Percentiles rank a stretch among this genome's conserved stretches.
These are phyloP conservation scores for Exophiala oligosperma DNA, from an alignment of 2,329 filamentous ascomycete species.

Conservation along the genomic window DNA sequence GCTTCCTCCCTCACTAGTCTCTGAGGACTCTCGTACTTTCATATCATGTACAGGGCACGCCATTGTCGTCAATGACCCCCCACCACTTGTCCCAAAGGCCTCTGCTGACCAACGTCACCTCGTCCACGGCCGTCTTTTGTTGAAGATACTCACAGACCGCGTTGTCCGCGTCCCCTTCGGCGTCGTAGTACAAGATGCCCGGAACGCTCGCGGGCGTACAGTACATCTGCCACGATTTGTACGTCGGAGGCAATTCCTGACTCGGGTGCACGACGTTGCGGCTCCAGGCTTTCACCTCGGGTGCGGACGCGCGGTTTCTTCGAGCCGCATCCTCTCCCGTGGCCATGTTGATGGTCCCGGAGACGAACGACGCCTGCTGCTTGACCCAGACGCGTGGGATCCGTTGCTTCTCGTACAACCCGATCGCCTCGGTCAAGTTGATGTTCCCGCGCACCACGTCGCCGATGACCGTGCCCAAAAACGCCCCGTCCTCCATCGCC, in stretches of 20 bases:
- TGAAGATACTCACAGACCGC: conserved; percentile 26
- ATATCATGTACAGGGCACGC: neutral
- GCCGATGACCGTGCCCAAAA: conserved; percentile 40
- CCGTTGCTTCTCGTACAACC: conserved; percentile 42
- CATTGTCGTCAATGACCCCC: conserved; percentile 21
- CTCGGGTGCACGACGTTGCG: conserved; percentile 11
- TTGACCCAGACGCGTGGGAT: conserved; percentile 46
- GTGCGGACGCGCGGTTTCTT: conserved; percentile 12
- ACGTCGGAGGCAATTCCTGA: conserved; percentile 17
- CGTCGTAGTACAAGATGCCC: conserved; percentile 25
- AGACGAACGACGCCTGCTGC: conserved; percentile 40
- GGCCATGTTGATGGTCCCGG: conserved; percentile 22
- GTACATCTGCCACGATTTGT: conserved; percentile 22
- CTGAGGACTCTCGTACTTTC: too few relatives aligned
- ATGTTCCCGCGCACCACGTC: conserved; percentile 38
- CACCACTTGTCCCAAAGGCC: conserved; percentile 26
- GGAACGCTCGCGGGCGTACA: conserved; percentile 16
- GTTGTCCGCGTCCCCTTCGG: conserved; percentile 26
- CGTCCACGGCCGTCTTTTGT: conserved; percentile 16
- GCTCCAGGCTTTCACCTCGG: conserved; percentile 15
- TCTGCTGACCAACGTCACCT: conserved; percentile 18
- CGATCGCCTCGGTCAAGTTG: conserved; percentile 36
- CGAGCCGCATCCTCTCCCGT: conserved; percentile 9
- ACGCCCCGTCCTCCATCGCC: conserved; percentile 47
- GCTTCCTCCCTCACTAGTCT: too few relatives aligned